phyloP scores from a whole-genome alignment of 768 basidiomycete species.

The Macrolepiota dolichaula region DNA sequence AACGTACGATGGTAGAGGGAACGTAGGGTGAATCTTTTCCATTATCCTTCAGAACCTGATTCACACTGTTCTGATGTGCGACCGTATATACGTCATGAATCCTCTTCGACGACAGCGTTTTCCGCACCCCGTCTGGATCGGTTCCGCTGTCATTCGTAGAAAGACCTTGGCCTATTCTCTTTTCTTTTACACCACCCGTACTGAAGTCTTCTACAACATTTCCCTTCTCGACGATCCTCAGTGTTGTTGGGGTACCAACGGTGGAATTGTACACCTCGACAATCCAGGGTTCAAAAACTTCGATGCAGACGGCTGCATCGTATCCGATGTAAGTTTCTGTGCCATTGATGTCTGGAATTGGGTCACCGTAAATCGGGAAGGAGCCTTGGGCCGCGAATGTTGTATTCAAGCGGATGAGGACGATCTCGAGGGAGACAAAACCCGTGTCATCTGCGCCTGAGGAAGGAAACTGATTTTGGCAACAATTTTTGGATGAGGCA shows the following conservation, averaged over 20 bases:
- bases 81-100: conserved; percentile 23
- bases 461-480: neutral
- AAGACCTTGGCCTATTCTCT: conserved; percentile 17
- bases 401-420: conserved; percentile 33
- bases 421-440: conserved; percentile 30
- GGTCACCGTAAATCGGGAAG: conserved; percentile 21
- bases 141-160: too few relatives aligned
- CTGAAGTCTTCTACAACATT: conserved; percentile 20
- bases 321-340: conserved; percentile 30
- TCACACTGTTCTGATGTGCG: conserved; percentile 33
- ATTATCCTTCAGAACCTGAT: conserved; percentile 27
- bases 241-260: conserved; percentile 24
- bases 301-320: conserved; percentile 36
- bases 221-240: conserved; percentile 28
- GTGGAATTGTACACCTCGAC: conserved; percentile 33
- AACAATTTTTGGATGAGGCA: neutral
- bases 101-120: conserved; percentile 17
- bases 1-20: conserved; percentile 34
- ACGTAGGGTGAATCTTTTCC: conserved; percentile 22
- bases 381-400: conserved; percentile 27
- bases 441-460: conserved; percentile 28
- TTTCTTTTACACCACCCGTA: conserved; percentile 3
- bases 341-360: conserved; percentile 21
- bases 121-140: conserved; percentile 15
- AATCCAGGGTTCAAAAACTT: conserved; percentile 38